Evolutionary conservation across 768 basidiomycete genomes (phyloP).

Genomic region (Mycena haematopus): DNA sequence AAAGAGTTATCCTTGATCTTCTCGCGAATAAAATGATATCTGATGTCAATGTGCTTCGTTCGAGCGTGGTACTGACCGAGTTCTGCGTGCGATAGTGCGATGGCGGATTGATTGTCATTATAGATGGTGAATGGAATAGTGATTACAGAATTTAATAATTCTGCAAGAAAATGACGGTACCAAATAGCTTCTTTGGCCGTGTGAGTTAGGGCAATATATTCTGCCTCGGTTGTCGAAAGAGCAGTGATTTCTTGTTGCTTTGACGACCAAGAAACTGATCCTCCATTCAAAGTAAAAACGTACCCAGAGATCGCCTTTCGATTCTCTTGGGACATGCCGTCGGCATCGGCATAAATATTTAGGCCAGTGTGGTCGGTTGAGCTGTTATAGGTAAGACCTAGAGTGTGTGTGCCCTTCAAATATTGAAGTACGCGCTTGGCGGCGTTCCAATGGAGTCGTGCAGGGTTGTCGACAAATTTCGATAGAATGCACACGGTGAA

Average conservation of each 20-base stretch:
- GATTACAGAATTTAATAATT: not conserved
- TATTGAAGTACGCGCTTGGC: constrained; percentile 4
- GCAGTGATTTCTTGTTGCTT: not conserved
- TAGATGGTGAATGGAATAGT: not conserved
- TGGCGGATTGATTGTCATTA: not conserved
- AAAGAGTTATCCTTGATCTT: not conserved
- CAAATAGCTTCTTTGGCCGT: not conserved
- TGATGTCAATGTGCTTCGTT: not conserved
- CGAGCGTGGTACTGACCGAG: not conserved
- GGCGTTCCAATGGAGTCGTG: not conserved
- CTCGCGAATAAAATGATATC: not conserved
- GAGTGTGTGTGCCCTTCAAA: not conserved
- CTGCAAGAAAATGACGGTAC: not conserved
- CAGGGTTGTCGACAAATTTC: not conserved
- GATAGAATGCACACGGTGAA: constrained; percentile 12
- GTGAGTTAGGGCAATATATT: not conserved
- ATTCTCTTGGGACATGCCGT: not conserved
- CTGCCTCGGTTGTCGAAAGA: not conserved
- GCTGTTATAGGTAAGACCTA: not conserved
- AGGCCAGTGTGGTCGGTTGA: not conserved
- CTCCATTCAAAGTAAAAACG: not conserved
- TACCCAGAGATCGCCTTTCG: not conserved
- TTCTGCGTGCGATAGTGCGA: not conserved
- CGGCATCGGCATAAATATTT: not conserved
- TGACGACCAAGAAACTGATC: not conserved